A percentile compares a stretch with the other conserved stretches of the same genome.
Evolutionary conservation across 805 yeast species (phyloP).

Genomic region (Hanseniaspora taiwanica): DNA sequence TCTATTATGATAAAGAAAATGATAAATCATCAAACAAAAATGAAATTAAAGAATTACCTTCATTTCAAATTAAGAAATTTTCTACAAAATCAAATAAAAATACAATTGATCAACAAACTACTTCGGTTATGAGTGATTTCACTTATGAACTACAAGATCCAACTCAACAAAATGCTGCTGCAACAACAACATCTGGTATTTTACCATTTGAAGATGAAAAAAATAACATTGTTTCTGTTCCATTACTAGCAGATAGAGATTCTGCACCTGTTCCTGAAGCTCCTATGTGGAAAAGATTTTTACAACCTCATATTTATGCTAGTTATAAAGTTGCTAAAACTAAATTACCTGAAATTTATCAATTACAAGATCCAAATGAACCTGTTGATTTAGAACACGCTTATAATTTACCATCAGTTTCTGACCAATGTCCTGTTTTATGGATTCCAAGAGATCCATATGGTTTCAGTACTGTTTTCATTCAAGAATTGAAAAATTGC

Average conservation of each 20-base stretch:
- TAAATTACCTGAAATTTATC: conserved; percentile 46
- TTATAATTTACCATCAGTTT: conserved; percentile 63
- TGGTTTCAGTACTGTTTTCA: conserved; percentile 60
- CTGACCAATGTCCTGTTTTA: conserved; percentile 54
- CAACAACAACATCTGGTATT: background rate
- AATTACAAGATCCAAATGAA: conserved; percentile 34
- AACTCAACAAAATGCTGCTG: conserved; percentile 7
- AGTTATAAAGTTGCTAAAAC: conserved; percentile 35
- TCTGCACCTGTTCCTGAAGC: conserved; percentile 21
- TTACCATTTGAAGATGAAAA: conserved; percentile 8
- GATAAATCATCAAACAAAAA: conserved; percentile 4
- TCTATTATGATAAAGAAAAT: conserved; percentile 16
- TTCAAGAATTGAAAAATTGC: conserved; percentile 35
- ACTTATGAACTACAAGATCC: conserved; percentile 15
- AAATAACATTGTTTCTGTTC: conserved; percentile 27
- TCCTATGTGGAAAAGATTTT: conserved; percentile 34
- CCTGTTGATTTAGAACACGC: conserved; percentile 36
- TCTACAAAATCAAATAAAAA: conserved; percentile 7
- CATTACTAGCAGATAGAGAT: conserved; percentile 58
- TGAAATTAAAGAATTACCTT: conserved; percentile 19
- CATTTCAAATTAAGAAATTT: conserved; percentile 18
- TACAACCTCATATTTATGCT: conserved; percentile 42
- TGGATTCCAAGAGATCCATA: conserved; percentile 90
- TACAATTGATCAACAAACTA: background rate
- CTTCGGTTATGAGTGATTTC: conserved; percentile 11